phyloP scores from a whole-genome alignment of 345 rosid genomes.

The Eucalyptus sideroxylon region DNA sequence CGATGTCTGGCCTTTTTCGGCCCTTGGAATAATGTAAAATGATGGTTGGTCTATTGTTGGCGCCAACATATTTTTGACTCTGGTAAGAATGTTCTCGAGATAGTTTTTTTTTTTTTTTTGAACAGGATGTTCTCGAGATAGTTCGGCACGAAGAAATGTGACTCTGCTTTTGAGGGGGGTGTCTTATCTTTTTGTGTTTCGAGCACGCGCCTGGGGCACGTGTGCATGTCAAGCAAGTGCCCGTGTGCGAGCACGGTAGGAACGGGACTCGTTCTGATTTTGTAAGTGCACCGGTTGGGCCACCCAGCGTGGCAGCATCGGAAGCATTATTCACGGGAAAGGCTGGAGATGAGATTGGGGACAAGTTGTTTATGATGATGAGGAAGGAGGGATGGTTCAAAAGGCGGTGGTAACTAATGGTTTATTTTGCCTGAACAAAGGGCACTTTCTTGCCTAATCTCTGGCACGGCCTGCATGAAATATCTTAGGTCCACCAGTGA shows the following conservation, averaged over 20 bases:
- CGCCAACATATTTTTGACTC: background rate
- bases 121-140: background rate
- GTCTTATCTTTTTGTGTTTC: background rate
- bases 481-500: too few species aligned
- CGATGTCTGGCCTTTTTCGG: background rate
- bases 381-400: too few species aligned
- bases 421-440: too few species aligned
- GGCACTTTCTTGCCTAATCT: too few species aligned
- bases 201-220: background rate
- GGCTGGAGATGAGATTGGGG: too few species aligned
- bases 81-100: too few species aligned
- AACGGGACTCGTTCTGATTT: background rate
- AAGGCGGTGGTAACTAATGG: too few species aligned
- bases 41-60: background rate
- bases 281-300: background rate
- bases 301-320: background rate
- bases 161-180: background rate
- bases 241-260: background rate
- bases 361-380: too few species aligned
- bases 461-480: too few species aligned
- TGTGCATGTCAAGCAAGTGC: background rate
- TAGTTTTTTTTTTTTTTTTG: too few species aligned
- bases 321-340: background rate
- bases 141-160: background rate
- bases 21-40: background rate